A percentile compares a stretch with the other conserved stretches of the same genome.
These are phyloP conservation scores for Eucalyptus cloeziana DNA, from an alignment of 345 rosid genomes.

Conservation along the genomic window DNA sequence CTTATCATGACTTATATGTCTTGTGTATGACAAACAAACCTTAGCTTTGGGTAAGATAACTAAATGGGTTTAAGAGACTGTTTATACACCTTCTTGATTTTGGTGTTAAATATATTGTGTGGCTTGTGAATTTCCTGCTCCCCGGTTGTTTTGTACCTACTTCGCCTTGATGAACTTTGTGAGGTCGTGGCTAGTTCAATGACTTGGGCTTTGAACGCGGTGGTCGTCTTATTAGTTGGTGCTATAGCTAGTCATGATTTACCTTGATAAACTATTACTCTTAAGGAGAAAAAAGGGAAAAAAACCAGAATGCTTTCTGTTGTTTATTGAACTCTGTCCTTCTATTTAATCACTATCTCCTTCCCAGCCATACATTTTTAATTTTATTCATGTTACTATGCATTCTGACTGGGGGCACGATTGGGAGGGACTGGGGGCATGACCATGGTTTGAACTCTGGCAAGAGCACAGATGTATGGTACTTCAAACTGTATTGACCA, in stretches of 20 bases:
- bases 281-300: background rate
- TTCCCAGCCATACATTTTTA: background rate
- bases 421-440: background rate
- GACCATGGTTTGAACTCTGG: background rate
- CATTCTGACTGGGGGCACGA: background rate
- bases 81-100: background rate
- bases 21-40: background rate
- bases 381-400: background rate
- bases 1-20: background rate
- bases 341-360: background rate
- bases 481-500: background rate
- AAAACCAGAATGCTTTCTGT: background rate
- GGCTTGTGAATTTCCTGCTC: background rate
- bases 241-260: background rate
- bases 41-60: background rate
- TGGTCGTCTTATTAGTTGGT: background rate
- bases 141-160: background rate
- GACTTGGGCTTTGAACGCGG: background rate
- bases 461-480: background rate
- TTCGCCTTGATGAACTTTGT: background rate
- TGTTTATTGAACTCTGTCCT: background rate
- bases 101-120: background rate
- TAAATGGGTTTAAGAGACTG: background rate
- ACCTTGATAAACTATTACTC: background rate
- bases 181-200: background rate